A percentile compares a stretch with the other conserved stretches of the same genome.
Conservation (phyloP, 2,329 filamentous ascomycete species). For the Setomelanomma holmii region DNA sequence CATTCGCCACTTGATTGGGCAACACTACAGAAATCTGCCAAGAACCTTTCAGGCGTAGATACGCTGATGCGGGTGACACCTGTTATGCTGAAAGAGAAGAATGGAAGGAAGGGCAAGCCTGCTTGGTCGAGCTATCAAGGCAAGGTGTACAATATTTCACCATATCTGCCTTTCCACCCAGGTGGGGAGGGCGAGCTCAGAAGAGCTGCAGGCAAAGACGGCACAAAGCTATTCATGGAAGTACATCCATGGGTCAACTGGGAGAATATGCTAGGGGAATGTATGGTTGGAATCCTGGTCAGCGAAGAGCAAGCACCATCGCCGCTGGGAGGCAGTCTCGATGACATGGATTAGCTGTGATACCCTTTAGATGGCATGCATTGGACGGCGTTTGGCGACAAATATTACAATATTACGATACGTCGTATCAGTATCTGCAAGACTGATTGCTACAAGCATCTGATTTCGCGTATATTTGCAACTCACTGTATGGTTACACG, state of each 20-base stretch:
- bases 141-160: conserved; percentile 57
- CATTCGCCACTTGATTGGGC: conserved; percentile 98
- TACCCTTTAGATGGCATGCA: conserved; percentile 20
- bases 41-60: conserved; percentile 56
- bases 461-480: no score
- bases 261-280: conserved; percentile 70
- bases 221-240: conserved; percentile 67
- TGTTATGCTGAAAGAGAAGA: conserved; percentile 76
- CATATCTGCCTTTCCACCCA: conserved; percentile 54
- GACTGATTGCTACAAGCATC: no score
- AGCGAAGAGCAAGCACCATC: conserved; percentile 56
- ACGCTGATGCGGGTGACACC: conserved; percentile 78
- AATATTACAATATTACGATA: no score
- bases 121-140: conserved; percentile 92
- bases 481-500: no score
- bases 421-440: no score
- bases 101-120: conserved; percentile 82
- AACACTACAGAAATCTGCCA: conserved; percentile 75
- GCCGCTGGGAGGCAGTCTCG: conserved; percentile 48
- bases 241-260: conserved; percentile 73
- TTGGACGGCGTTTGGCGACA: not conserved
- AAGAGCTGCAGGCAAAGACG: conserved; percentile 78
- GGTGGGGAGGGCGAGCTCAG: conserved; percentile 82
- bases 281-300: conserved; percentile 68
- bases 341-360: conserved; percentile 64